These are phyloP conservation scores for Jackrogersella minutella DNA, from an alignment of 495 filamentous ascomycete genomes.

Conservation along the genomic window DNA sequence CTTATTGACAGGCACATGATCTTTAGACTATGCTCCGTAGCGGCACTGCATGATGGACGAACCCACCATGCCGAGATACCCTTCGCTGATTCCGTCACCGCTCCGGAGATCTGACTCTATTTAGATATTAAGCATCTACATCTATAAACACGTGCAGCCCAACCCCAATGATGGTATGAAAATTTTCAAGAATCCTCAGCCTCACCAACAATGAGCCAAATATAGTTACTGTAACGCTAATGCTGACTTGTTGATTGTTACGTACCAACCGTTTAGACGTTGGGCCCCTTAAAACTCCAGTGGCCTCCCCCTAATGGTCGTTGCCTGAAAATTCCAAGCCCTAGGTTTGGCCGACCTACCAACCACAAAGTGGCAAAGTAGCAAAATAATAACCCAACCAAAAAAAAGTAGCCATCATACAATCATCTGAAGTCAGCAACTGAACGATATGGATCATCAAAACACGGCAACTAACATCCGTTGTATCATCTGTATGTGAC, in stretches of 20 bases:
- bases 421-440: not conserved
- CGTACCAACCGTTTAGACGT: not conserved
- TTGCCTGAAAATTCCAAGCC: not conserved
- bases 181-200: constrained; percentile 16
- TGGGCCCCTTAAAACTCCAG: not conserved
- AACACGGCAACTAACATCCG: not conserved
- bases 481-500: not conserved
- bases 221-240: not conserved
- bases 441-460: not conserved
- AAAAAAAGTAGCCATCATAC: not conserved
- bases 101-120: not conserved
- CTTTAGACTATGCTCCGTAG: not conserved
- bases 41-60: not conserved
- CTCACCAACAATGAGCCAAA: not conserved
- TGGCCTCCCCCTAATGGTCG: not conserved
- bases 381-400: not conserved
- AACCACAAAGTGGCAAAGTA: not conserved
- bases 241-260: constrained; percentile 10
- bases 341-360: not conserved
- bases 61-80: not conserved
- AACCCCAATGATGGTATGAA: not conserved
- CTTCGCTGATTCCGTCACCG: not conserved
- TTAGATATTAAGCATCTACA: not conserved
- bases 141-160: constrained; percentile 5
- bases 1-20: constrained; percentile 4